Base-by-base conservation (phyloP, 2,329 filamentous ascomycete species). In the Thyridium curvatum region DNA sequence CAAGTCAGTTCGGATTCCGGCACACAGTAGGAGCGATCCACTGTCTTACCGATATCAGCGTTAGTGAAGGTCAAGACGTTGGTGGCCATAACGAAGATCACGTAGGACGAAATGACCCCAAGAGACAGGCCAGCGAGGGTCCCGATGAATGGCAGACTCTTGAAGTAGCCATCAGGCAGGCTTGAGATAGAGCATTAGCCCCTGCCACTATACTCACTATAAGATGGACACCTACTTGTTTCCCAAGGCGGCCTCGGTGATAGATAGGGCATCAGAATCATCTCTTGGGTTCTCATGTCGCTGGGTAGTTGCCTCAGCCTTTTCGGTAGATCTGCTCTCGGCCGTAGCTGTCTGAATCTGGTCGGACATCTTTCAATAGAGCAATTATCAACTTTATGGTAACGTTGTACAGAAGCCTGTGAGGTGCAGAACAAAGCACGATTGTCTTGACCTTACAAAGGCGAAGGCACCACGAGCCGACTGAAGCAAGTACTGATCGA, bases 161-260 rank as follows among this genome's bases (percentile, higher is more conserved):
- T 57, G 43, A 58, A 62, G 43, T 63, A 63, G 2, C 60, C 60
- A 14, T 54, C 47, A 3, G 58, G 60, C 2, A 62, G 46, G 30
- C 33, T 35, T 18, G 17, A 17, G 13, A 15, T 3, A 34, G 17
- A 8, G 21, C 15, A 34, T 15, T 18, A 3, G n/a, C 21, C 36
- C 14, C 34, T n/a, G n/a, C n/a, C n/a, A n/a, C n/a, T n/a, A 40
- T 44, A 34, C 18, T 17, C 39, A 37, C 34, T 32, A 40, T 35
- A 26, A 33, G 21, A 13, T 15, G 29, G 17, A 28, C 14, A 34
- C 12, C 36, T 41, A 45, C n/a, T 60, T 48, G 26, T 61, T 49
- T 2, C 59, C 59, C 3, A 57, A 46, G 7, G 59, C 59, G 15
- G 52, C 57, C 9, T 50, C 54, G 34, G 56, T 51, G 40, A 61